Conservation (phyloP, 768 basidiomycete genomes). For the Mycena alexandri region DNA sequence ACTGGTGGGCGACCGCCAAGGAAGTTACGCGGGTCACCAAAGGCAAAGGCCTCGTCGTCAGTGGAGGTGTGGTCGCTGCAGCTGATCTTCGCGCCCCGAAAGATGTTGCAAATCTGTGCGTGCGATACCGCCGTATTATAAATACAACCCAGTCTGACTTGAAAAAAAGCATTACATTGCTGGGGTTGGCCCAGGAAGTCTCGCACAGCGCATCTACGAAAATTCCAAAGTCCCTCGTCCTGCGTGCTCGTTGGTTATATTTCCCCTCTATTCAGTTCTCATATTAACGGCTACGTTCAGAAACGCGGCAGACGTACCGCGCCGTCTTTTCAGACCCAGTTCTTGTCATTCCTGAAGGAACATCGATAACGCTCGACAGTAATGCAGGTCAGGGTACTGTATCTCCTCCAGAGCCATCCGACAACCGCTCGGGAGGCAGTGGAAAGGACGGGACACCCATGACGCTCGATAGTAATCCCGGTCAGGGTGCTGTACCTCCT, state of each 20-base stretch:
- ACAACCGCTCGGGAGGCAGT: slow-evolving; percentile 2
- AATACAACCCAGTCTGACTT: slow-evolving; percentile 6
- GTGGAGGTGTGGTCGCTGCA: slow-evolving; percentile 72
- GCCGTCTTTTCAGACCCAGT: slow-evolving; percentile 83
- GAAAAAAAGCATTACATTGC: slow-evolving; percentile 66
- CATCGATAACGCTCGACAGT: not conserved
- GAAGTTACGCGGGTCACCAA: slow-evolving; percentile 86
- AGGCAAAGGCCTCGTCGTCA: slow-evolving; percentile 81
- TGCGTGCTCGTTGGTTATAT: slow-evolving; percentile 75
- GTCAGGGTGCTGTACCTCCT: not conserved
- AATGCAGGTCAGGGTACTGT: not conserved
- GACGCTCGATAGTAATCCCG: not conserved
- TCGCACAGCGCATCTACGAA: slow-evolving; percentile 74
- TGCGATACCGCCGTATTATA: slow-evolving; percentile 11
- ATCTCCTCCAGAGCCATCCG: not conserved
- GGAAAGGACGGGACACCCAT: slow-evolving; percentile 27
- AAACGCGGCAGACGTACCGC: slow-evolving; percentile 85
- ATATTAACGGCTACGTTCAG: slow-evolving; percentile 50
- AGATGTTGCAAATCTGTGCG: slow-evolving; percentile 84
- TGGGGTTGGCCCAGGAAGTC: slow-evolving; percentile 77
- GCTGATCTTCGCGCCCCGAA: slow-evolving; percentile 77
- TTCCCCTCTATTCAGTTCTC: not conserved
- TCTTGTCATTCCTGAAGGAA: slow-evolving; percentile 65
- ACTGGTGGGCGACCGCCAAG: slow-evolving; percentile 87
- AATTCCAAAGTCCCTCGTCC: slow-evolving; percentile 72